Evolutionary conservation across 208 protist genomes (phyloP), one percentile per base, ranked within the genome.

Genomic region (Zelonia costaricensis): DNA sequence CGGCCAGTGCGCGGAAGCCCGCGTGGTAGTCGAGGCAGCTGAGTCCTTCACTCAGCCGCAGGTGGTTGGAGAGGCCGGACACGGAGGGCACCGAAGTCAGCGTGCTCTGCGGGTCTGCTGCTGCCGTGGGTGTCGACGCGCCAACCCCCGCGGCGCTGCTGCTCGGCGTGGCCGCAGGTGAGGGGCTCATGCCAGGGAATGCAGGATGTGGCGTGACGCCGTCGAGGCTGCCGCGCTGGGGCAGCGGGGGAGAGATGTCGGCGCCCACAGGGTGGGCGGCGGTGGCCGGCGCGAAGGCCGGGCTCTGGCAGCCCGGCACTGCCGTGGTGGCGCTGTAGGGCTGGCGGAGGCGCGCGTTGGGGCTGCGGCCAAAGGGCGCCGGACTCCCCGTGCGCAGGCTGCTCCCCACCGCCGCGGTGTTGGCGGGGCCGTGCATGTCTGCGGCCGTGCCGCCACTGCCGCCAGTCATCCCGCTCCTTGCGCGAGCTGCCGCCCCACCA

Each of bases 21-120:
- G 74, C 61, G 23, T 81, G 82, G 62, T 86, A 94, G 60, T 92
- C 84, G 15, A 89, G 52, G 44, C 78, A 88, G 58, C 69, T 74
- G 27, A 88, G 58, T 2, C 79, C 79, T 7, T 89, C 78, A 33
- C 72, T 79, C 20, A 91, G 69, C 18, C 58, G 57, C 30, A 91
- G 61, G 38, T 73, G 58, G 23, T 76, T 78, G 1, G 53, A 61
- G 22, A 85, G 61, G 4, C 61, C 52, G 4, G 49, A 43, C 20
- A 73, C 20, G 8, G 66, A 20, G 18, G 44, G 53, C 44, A 40
- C 53, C 33, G 22, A 66, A 3, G 57, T 38, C n/a, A 73, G 51
- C 5, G 66, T 66, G 39, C 46, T 48, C 4, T 1, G 38, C 47
- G 23, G 45, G 33, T 4, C 0, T 31, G 48, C 36, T 43, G 31